Conservation (phyloP, 192 early-diverging fungal species). For the Glomus cerebriforme region DNA sequence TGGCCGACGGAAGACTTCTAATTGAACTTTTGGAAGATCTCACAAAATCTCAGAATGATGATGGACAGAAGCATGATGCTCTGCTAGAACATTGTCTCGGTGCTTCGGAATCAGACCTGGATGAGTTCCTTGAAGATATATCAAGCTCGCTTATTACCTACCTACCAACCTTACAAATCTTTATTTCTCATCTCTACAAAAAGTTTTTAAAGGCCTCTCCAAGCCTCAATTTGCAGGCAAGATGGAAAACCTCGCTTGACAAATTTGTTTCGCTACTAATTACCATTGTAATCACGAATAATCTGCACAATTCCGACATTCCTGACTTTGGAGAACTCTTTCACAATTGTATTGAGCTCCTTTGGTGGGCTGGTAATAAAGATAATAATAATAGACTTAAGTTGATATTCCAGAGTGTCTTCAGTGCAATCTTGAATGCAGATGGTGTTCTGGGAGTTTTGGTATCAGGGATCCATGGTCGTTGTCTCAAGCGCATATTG, state of each 20-base stretch:
- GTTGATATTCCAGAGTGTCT: neutral
- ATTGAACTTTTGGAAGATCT: constrained; percentile 15
- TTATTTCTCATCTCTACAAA: neutral
- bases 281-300: neutral
- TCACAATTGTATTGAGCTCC: constrained; percentile 1
- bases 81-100: neutral
- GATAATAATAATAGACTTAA: neutral
- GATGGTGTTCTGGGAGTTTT: neutral
- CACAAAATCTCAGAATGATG: neutral
- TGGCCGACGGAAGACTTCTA: neutral
- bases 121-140: constrained; percentile 1
- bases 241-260: neutral
- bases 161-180: neutral
- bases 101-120: neutral
- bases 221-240: neutral
- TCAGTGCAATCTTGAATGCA: neutral
- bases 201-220: neutral
- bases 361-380: neutral
- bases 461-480: neutral
- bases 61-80: neutral
- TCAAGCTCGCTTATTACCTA: neutral
- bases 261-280: neutral
- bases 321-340: neutral
- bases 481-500: constrained; percentile 1
- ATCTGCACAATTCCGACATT: neutral